Evolutionary conservation across 768 basidiomycete species (phyloP), one percentile per base, ranked within the genome.

Genomic region (Epithele typhae): DNA sequence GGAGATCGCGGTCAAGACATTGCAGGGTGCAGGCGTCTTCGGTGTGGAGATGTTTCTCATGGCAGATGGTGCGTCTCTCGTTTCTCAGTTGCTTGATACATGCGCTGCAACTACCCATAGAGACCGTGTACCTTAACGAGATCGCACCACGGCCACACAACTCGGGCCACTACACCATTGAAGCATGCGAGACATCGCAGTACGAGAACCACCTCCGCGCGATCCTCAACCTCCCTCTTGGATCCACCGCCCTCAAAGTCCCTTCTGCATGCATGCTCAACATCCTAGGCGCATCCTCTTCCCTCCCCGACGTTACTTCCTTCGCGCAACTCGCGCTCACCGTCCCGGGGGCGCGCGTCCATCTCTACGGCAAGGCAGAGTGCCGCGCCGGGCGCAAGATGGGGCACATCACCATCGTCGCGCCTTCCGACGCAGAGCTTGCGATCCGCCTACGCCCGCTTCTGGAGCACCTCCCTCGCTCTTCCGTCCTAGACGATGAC

Each of bases 11-110:
- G 77, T 97, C 19, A 77, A 69, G 49, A 80, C 83, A 6, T 77
- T 98, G 30, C 67, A 79, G 15, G 95, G 94, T 3, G 94, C 93
- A 8, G 96, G 96, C 10, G 79, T 97, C 21, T 98, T 96, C 68
- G 96, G 94, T 1, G 94, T 99, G 1, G 96, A 99, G 65, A 92
- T 98, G 92, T 99, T 99, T 69, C 71, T 97, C 34, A 77, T 95
- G 78, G 69, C 75, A 23, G 79, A 94, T 59, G 93, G 95, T 92
- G 56, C 37, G 77, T 62, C 27, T 24, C 6, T 36, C 7, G n/a
- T n/a, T n/a, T n/a, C n/a, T n/a, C n/a, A n/a, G n/a, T 24, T 23
- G 21, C 24, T 38, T 25, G 27, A 10, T 38, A 17, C 3, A 24
- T 38, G 14, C 25, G 46, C n/a, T 14, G 14, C 11, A 23, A 37